Evolutionary conservation across 1,139 yeast species (phyloP), one percentile per base, ranked within the genome.

Genomic region (Kodamaea fungicola): DNA sequence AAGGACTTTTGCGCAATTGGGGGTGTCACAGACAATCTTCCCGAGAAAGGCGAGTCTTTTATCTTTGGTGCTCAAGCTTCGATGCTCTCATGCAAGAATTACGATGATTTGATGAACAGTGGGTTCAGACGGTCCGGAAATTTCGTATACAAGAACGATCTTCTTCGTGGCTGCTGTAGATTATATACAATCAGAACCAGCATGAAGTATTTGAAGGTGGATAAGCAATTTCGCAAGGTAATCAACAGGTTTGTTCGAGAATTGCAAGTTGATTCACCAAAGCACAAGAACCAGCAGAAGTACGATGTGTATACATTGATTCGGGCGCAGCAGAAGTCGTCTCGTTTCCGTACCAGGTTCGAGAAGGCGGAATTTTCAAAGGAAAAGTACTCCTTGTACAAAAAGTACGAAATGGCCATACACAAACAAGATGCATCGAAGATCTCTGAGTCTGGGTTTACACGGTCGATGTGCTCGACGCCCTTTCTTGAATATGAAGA

Each of bases 81-180:
- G 37, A 56, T 55, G 23, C 71, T 80, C 66, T 51, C 79, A 0
- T 62, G 77, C 8, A 53, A 54, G 16, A 73, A 72, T 22, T 88
- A 88, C 51, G 90, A 85, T 48, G 54, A 53, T 25, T 55, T 85
- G 45, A 76, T 89, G 43, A 82, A 86, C 49, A 64, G 70, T 47
- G 95, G 95, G 2, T 88, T 76, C 54, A 76, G 96, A 55, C 63
- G 97, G 36, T 83, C 94, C 24, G 97, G 97, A 0, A 54, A 58
- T 2, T 85, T 78, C 46, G 49, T 87, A 6, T 89, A 89, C 54
- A 83, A 82, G 51, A 80, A 86, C 0, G 96, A 90, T 55, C 59
- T 79, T 43, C 55, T 83, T 25, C 59, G 88, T 26, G 77, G 78
- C 30, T 90, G 97, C 54, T 90, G 97, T 52, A 72, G 92, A n/a